Conservation (phyloP, 129 eudicot genomes). For the Cynara cardunculus region DNA sequence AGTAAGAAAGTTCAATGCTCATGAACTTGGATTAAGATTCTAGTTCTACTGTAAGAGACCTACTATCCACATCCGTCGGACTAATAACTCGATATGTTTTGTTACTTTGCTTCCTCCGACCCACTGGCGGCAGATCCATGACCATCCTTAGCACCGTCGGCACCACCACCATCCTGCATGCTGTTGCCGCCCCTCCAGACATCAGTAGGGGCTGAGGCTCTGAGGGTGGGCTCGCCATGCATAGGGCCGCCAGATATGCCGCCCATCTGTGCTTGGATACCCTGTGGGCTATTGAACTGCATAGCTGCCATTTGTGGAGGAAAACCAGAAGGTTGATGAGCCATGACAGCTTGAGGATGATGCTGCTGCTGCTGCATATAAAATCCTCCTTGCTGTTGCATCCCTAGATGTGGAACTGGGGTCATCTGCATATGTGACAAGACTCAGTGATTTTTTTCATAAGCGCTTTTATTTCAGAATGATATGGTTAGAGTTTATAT, state of each 20-base stretch:
- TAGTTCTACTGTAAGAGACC: constrained; percentile 41
- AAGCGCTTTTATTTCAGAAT: not conserved
- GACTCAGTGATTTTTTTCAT: not conserved
- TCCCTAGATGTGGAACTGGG: constrained; percentile 56
- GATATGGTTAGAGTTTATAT: too few species aligned
- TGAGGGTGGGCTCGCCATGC: constrained; percentile 33
- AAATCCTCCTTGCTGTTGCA: constrained; percentile 79
- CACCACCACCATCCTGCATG: constrained; percentile 43
- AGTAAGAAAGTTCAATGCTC: constrained; percentile 7
- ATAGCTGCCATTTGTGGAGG: constrained; percentile 52
- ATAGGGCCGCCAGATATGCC: constrained; percentile 29
- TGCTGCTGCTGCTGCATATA: constrained; percentile 53
- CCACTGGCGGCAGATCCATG: constrained; percentile 42
- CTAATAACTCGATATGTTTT: not conserved
- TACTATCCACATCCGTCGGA: constrained; percentile 35
- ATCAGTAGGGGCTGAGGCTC: constrained; percentile 37
- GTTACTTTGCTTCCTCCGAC: constrained; percentile 50
- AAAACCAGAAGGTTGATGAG: constrained; percentile 60
- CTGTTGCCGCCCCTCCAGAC: constrained; percentile 32
- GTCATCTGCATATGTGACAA: constrained; percentile 48
- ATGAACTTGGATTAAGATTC: constrained; percentile 32
- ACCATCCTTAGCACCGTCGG: constrained; percentile 45
- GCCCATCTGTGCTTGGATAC: constrained; percentile 43
- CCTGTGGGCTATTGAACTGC: constrained; percentile 51
- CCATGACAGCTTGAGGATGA: constrained; percentile 53